These are phyloP conservation scores for Dictyostelium citrinum DNA, from an alignment of 78 protist species.

Conservation along the genomic window DNA sequence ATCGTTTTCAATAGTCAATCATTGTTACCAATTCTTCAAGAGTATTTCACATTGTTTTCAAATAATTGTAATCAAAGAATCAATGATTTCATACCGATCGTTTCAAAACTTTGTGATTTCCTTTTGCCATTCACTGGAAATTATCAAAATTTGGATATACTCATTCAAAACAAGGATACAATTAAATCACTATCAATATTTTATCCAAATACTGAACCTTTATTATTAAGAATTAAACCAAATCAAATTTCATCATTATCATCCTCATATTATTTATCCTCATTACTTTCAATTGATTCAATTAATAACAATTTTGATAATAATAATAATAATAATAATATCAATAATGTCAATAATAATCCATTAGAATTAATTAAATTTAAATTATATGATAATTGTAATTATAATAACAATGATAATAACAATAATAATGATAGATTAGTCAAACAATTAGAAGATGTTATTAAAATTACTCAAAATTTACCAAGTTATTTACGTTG, in stretches of 20 bases:
- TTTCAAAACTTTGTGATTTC: conserved; percentile 27
- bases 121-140: neutral
- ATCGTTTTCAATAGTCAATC: conserved; percentile 25
- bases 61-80: neutral
- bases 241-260: neutral
- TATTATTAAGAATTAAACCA: conserved; percentile 3
- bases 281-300: neutral
- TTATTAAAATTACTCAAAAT: neutral
- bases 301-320: neutral
- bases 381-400: neutral
- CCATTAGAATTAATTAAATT: conserved; percentile 1
- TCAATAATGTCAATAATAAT: neutral
- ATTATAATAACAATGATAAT: neutral
- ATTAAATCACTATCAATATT: conserved; percentile 15
- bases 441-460: conserved; percentile 2
- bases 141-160: neutral
- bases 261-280: neutral
- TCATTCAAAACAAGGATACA: neutral
- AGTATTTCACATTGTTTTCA: conserved; percentile 36
- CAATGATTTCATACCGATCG: conserved; percentile 11
- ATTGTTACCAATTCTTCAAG: conserved; percentile 10
- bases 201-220: conserved; percentile 12
- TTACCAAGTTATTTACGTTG: neutral
- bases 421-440: neutral
- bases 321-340: neutral